Evolutionary conservation across 805 yeast genomes (phyloP).

Genomic region (Yarrowia sp.): DNA sequence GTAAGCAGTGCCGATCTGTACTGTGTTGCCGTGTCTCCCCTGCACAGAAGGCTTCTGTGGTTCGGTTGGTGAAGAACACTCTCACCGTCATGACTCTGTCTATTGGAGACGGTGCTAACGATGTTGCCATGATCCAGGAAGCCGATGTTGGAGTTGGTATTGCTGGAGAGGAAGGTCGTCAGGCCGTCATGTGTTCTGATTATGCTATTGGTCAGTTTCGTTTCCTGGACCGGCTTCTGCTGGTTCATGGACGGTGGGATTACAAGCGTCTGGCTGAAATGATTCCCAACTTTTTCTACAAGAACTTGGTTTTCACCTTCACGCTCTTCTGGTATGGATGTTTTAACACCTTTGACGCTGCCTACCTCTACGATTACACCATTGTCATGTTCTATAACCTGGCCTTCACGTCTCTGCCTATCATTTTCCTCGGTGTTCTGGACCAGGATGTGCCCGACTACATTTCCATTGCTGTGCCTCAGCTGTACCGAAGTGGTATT

Average conservation of each 20-base stretch:
- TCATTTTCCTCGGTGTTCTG: conserved; percentile 65
- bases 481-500: conserved; percentile 66
- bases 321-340: conserved; percentile 78
- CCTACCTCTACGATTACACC: conserved; percentile 74
- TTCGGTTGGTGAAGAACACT: conserved; percentile 59
- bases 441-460: conserved; percentile 75
- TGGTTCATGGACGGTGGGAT: conserved; percentile 83
- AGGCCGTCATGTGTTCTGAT: conserved; percentile 83
- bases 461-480: conserved; percentile 66
- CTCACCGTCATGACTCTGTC: conserved; percentile 75
- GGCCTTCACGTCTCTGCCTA: conserved; percentile 80
- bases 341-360: conserved; percentile 65
- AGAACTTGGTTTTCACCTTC: conserved; percentile 69
- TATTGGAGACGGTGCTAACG: conserved; percentile 85
- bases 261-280: conserved; percentile 71
- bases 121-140: conserved; percentile 84
- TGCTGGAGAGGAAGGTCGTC: conserved; percentile 85
- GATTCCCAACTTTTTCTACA: conserved; percentile 79
- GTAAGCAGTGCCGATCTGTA: conserved; percentile 75
- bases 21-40: conserved; percentile 85
- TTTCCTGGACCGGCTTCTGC: conserved; percentile 57
- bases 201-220: conserved; percentile 80
- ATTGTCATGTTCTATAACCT: conserved; percentile 75
- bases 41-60: conserved; percentile 76
- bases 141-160: conserved; percentile 84